These are phyloP conservation scores for Serpula lacrymans DNA, from an alignment of 768 basidiomycete genomes.

Conservation along the genomic window DNA sequence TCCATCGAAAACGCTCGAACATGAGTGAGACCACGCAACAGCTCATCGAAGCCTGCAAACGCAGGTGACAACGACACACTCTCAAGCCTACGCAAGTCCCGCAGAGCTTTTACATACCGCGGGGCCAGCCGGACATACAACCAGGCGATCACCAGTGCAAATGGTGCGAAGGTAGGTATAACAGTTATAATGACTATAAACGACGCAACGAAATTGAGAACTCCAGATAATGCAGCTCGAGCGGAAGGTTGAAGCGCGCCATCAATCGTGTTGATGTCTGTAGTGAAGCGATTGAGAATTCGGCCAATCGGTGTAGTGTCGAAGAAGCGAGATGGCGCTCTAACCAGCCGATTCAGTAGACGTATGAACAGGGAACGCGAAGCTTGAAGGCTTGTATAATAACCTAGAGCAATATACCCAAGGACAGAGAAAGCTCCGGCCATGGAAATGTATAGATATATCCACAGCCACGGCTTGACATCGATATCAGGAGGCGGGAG, in stretches of 20 bases:
- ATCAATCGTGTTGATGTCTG: constrained; percentile 76
- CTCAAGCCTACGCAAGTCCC: constrained; percentile 67
- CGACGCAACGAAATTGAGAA: constrained; percentile 60
- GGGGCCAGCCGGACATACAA: constrained; percentile 64
- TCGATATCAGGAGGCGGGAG: constrained; percentile 58
- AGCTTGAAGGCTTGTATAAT: constrained; percentile 66
- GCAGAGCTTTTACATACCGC: constrained; percentile 55
- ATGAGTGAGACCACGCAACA: constrained; percentile 62
- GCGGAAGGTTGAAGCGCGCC: constrained; percentile 55
- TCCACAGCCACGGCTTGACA: constrained; percentile 62
- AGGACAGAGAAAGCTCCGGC: constrained; percentile 52
- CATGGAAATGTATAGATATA: constrained; percentile 63
- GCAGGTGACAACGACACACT: constrained; percentile 66
- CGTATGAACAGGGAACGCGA: constrained; percentile 56
- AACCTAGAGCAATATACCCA: constrained; percentile 57
- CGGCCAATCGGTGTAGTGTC: constrained; percentile 74
- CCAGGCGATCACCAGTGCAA: constrained; percentile 66
- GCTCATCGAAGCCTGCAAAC: constrained; percentile 71
- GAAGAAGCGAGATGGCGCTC: constrained; percentile 68
- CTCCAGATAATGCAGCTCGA: constrained; percentile 50
- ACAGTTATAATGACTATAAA: constrained; percentile 61
- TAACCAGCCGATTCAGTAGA: constrained; percentile 51
- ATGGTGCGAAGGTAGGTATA: constrained; percentile 62
- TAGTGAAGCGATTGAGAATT: constrained; percentile 77
- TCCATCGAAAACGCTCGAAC: constrained; percentile 75